These are phyloP conservation scores for Leccinum pellstonianum DNA, from an alignment of 768 basidiomycete genomes.

Conservation along the genomic window DNA sequence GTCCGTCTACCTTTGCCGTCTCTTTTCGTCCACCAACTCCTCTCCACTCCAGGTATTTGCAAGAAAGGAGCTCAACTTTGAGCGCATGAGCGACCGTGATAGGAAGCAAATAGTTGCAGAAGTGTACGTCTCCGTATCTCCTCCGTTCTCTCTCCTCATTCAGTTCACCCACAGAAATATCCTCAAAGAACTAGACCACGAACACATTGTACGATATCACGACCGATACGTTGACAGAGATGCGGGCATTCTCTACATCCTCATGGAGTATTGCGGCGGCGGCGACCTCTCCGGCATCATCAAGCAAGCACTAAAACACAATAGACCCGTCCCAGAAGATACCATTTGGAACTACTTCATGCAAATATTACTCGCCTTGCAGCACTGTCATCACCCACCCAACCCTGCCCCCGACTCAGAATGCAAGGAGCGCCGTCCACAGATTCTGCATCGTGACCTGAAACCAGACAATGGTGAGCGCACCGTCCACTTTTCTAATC, in stretches of 20 bases:
- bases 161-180: conserved; percentile 66
- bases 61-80: conserved; percentile 95
- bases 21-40: not conserved
- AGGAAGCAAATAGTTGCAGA: conserved; percentile 96
- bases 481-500: too few relatives aligned
- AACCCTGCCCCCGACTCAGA: conserved; percentile 36
- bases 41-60: conserved; percentile 64
- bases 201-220: conserved; percentile 94
- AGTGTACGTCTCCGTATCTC: conserved; percentile 63
- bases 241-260: conserved; percentile 88
- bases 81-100: conserved; percentile 94
- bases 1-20: conserved; percentile 45
- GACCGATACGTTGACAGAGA: conserved; percentile 92
- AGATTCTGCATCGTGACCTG: conserved; percentile 90
- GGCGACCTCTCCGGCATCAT: conserved; percentile 91
- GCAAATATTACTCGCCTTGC: conserved; percentile 86
- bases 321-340: conserved; percentile 82
- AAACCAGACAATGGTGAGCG: conserved; percentile 94
- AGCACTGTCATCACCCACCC: conserved; percentile 88
- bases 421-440: conserved; percentile 56
- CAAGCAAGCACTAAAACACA: conserved; percentile 68
- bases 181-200: conserved; percentile 91
- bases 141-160: not conserved
- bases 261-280: conserved; percentile 99
- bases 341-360: conserved; percentile 95